Conservation (phyloP, 371 early-diverging fungal species). For the Haplosporangium sp. region DNA sequence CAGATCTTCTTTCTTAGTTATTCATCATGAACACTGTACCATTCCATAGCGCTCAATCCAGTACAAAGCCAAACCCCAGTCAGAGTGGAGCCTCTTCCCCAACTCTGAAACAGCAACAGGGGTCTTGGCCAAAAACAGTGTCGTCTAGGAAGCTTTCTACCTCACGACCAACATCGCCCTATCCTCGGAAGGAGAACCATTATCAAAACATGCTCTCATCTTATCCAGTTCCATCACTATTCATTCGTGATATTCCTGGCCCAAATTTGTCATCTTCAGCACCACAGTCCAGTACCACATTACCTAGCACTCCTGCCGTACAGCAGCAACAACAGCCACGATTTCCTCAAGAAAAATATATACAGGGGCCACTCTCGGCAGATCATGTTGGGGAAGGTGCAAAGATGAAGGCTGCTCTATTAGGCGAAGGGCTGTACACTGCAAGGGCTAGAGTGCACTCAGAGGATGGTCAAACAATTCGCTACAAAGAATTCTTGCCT, state of each 20-base stretch:
- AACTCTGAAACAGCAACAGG: slow-evolving; percentile 37
- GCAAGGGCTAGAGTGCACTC: slow-evolving; percentile 36
- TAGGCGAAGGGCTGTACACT: slow-evolving; percentile 14
- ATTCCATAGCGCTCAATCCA: slow-evolving; percentile 16
- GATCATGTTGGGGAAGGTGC: slow-evolving; percentile 33
- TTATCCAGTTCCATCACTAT: slow-evolving; percentile 41
- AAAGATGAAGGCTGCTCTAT: slow-evolving; percentile 22
- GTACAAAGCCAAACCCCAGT: slow-evolving; percentile 9
- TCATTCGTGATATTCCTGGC: slow-evolving; percentile 46
- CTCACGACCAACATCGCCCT: slow-evolving; percentile 33
- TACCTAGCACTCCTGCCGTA: slow-evolving; percentile 16
- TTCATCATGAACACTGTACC: slow-evolving; percentile 39
- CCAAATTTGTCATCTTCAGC: slow-evolving; percentile 17
- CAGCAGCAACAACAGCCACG: slow-evolving; percentile 29
- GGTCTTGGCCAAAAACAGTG: slow-evolving; percentile 47
- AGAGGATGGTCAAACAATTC: slow-evolving; percentile 27
- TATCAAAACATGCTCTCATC: slow-evolving; percentile 42
- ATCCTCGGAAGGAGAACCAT: slow-evolving; percentile 47
- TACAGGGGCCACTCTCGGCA: slow-evolving; percentile 46
- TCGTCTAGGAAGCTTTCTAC: slow-evolving; percentile 44
- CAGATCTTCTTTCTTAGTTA: background rate
- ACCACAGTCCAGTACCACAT: slow-evolving; percentile 14
- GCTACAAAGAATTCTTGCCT: slow-evolving; percentile 7
- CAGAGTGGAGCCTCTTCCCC: slow-evolving; percentile 15
- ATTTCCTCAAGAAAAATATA: slow-evolving; percentile 21